These are phyloP conservation scores for Brassica napus DNA, from an alignment of 345 rosid species.

Conservation along the genomic window DNA sequence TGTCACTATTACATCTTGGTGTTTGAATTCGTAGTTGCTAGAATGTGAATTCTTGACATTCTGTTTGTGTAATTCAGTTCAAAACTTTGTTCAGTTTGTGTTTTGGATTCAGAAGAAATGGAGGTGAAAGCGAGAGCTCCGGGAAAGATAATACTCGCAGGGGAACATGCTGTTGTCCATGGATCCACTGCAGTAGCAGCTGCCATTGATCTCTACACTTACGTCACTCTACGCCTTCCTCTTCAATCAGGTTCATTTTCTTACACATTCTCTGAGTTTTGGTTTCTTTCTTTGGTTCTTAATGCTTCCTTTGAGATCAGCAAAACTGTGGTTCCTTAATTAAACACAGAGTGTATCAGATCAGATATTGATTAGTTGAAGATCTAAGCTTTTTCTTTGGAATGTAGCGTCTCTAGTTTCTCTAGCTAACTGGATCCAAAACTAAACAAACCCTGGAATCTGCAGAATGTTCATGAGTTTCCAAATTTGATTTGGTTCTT, in stretches of 20 bases:
- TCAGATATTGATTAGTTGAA: neutral
- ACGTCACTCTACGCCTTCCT: constrained; percentile 58
- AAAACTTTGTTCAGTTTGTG: neutral
- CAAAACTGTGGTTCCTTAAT: neutral
- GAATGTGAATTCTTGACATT: neutral
- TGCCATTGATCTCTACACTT: constrained; percentile 79
- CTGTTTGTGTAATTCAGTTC: neutral
- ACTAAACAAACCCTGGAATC: neutral
- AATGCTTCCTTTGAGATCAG: constrained; percentile 11
- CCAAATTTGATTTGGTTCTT: neutral
- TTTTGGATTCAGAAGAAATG: constrained; percentile 47
- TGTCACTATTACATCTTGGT: too few relatives aligned
- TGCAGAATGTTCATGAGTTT: neutral
- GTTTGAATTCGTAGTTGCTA: too few relatives aligned
- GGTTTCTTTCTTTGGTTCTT: neutral
- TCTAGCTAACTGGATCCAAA: neutral
- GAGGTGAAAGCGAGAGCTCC: constrained; percentile 93
- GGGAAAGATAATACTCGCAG: constrained; percentile 89
- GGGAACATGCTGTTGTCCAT: constrained; percentile 97
- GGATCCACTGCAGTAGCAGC: constrained; percentile 93
- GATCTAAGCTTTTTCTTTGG: neutral
- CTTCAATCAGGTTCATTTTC: constrained; percentile 48
- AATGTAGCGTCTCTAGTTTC: neutral
- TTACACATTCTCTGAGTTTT: neutral
- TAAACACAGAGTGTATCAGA: neutral